These are phyloP conservation scores for Coemansia brasiliensis DNA, from an alignment of 192 early-diverging fungal genomes.

Conservation along the genomic window DNA sequence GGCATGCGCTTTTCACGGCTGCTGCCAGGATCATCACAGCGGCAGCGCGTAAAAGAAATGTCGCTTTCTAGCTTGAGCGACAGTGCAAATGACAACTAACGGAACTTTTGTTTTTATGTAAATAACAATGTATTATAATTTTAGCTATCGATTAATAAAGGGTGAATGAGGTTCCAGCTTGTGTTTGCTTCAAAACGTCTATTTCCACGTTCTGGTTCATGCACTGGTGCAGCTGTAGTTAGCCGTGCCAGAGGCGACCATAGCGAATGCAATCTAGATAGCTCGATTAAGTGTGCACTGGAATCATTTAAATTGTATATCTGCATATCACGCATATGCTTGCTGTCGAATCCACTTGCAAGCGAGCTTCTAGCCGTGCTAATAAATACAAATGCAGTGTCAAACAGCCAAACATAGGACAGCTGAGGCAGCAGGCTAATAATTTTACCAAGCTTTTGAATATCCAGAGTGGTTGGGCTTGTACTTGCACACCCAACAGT, in stretches of 20 bases:
- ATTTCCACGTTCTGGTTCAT: neutral
- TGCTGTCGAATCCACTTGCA: neutral
- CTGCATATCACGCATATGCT: constrained; percentile 1
- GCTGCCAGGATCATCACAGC: constrained; percentile 17
- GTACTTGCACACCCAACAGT: constrained; percentile 16
- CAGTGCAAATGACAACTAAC: constrained; percentile 1
- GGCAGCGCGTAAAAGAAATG: constrained; percentile 4
- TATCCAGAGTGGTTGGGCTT: constrained; percentile 12
- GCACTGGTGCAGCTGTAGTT: constrained; percentile 3
- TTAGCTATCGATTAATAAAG: constrained; percentile 10
- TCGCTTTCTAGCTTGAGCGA: constrained; percentile 1
- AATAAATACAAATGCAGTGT: constrained; percentile 25
- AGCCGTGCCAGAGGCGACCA: constrained; percentile 8
- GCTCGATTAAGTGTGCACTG: no score
- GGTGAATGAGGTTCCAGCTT: constrained; percentile 23
- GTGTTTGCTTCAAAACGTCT: neutral
- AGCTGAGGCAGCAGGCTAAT: neutral
- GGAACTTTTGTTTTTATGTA: neutral
- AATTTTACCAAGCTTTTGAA: constrained; percentile 6
- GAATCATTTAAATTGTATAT: constrained; percentile 19
- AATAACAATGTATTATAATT: neutral
- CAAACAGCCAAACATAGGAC: constrained; percentile 19
- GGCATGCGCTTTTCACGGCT: constrained; percentile 18
- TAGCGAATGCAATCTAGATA: neutral
- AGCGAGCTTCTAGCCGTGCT: constrained; percentile 4